Evolutionary conservation across 2,329 filamentous ascomycete genomes (phyloP).

Genomic region (Bipolaris bicolor): DNA sequence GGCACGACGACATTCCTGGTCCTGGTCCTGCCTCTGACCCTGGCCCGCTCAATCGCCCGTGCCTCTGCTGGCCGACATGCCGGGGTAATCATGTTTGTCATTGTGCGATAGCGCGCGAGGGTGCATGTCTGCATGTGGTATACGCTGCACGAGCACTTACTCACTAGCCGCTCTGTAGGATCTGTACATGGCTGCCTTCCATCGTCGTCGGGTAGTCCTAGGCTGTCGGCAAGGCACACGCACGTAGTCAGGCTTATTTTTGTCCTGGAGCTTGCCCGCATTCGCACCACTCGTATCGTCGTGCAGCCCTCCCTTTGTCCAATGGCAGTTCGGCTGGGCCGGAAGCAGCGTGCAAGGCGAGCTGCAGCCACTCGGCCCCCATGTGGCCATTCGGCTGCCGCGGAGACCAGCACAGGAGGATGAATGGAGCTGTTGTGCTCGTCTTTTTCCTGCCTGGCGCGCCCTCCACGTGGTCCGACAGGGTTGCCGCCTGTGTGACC

Average conservation of each 20-base stretch:
- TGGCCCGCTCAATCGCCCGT: conserved; percentile 18
- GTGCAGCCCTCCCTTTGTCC: conserved; percentile 14
- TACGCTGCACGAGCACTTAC: no score
- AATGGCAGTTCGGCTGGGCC: conserved; percentile 23
- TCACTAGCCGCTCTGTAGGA: no score
- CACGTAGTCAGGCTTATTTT: conserved; percentile 40
- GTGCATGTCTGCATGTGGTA: no score
- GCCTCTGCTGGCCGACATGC: conserved; percentile 8
- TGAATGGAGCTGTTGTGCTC: conserved; percentile 5
- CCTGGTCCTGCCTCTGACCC: conserved; percentile 17
- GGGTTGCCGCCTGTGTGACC: conserved; percentile 29
- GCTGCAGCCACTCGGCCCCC: conserved; percentile 21
- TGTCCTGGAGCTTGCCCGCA: conserved; percentile 31
- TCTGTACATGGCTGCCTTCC: no score
- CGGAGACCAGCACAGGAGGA: conserved; percentile 9
- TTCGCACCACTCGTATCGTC: conserved; percentile 40
- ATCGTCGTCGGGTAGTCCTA: conserved; percentile 15
- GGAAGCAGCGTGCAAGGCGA: conserved; percentile 23
- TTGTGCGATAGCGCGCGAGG: conserved; percentile 1
- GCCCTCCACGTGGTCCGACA: conserved; percentile 40
- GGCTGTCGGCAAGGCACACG: conserved; percentile 10
- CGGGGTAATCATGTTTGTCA: conserved; percentile 11
- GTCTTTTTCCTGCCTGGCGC: conserved; percentile 26
- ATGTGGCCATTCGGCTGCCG: conserved; percentile 25
- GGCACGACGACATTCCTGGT: not conserved